These are phyloP conservation scores for Chrysanthemum lavandulifolium DNA, from an alignment of 129 eudicot genomes.

Conservation along the genomic window DNA sequence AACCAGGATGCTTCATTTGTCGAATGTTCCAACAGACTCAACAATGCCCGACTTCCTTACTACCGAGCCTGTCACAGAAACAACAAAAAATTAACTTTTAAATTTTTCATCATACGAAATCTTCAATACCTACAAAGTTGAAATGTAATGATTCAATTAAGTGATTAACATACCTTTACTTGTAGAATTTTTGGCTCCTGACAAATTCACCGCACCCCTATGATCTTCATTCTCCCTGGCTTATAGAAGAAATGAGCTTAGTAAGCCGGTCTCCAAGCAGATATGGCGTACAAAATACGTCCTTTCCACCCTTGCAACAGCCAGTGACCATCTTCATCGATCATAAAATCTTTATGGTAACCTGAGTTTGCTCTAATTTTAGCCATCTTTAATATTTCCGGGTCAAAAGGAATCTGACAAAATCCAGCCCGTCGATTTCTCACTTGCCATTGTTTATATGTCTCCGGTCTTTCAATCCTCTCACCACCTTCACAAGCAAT, in stretches of 20 bases:
- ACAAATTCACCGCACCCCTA: background rate
- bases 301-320: slow-evolving; percentile 89
- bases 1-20: slow-evolving; percentile 19
- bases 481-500: slow-evolving; percentile 84
- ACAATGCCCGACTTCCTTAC: background rate
- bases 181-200: slow-evolving; percentile 7
- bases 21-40: slow-evolving; percentile 4
- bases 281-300: slow-evolving; percentile 53
- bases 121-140: background rate
- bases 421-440: slow-evolving; percentile 66
- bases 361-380: slow-evolving; percentile 38
- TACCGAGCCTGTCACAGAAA: slow-evolving; percentile 5
- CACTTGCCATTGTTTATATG: slow-evolving; percentile 84
- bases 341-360: slow-evolving; percentile 68
- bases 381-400: slow-evolving; percentile 47
- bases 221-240: slow-evolving; percentile 16
- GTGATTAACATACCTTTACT: slow-evolving; percentile 5
- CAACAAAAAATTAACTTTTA: background rate
- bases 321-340: slow-evolving; percentile 84
- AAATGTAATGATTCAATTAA: background rate
- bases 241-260: slow-evolving; percentile 8
- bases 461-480: slow-evolving; percentile 81
- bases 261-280: slow-evolving; percentile 53
- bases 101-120: background rate
- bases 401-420: slow-evolving; percentile 46